A percentile compares a stretch with the other conserved stretches of the same genome.
phyloP scores from a whole-genome alignment of 768 basidiomycete species.

The Suillus tomentosus region DNA sequence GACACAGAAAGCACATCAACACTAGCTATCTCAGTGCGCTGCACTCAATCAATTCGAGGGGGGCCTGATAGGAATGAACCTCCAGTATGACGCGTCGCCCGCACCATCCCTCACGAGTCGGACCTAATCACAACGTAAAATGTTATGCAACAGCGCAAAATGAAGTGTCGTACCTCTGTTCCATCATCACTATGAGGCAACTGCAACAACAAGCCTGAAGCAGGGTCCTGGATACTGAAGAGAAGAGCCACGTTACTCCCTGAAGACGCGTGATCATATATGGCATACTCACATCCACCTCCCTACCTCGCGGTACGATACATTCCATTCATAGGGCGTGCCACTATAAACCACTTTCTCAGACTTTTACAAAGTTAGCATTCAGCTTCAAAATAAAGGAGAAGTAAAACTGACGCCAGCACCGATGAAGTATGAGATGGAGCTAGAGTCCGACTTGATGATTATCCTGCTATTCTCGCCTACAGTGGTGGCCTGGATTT shows the following conservation, averaged over 20 bases:
- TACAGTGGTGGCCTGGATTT: background rate
- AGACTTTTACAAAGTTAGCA: background rate
- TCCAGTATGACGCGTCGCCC: background rate
- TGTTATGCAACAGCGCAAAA: background rate
- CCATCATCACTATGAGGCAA: background rate
- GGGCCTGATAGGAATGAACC: background rate
- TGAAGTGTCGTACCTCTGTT: background rate
- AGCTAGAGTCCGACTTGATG: background rate
- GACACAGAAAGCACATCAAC: background rate
- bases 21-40: background rate
- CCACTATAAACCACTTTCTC: too few species aligned
- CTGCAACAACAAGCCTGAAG: background rate
- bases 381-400: background rate
- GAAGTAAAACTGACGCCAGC: background rate
- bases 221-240: background rate
- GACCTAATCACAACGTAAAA: background rate
- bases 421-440: background rate
- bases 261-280: background rate
- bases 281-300: background rate
- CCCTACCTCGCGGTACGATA: background rate
- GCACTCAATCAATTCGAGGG: background rate
- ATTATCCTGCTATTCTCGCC: background rate
- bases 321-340: background rate
- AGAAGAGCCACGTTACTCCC: background rate
- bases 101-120: background rate